Evolutionary conservation across 1,139 yeast genomes (phyloP).

Genomic region (Taphrina pruni): DNA sequence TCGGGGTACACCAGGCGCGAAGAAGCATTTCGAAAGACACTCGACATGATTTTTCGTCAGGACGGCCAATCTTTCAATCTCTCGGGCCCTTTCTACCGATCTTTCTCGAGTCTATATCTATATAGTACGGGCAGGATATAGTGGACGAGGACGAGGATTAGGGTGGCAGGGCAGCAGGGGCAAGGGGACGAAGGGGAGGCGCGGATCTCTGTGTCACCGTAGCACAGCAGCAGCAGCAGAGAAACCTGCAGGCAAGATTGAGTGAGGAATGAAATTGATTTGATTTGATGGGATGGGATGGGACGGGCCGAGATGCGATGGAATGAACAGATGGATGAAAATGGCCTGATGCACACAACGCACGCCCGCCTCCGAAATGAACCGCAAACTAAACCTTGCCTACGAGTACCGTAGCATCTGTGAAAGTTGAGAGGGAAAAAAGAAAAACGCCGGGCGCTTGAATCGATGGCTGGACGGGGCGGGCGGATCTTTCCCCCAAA

Average conservation of each 20-base stretch:
- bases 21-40: conserved; percentile 15
- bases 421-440: background rate
- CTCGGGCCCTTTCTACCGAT: background rate
- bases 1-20: conserved; percentile 14
- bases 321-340: background rate
- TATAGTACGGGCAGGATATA: background rate
- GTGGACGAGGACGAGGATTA: background rate
- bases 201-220: too few species aligned
- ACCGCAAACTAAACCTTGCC: too few species aligned
- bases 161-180: background rate
- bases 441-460: background rate
- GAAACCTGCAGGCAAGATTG: too few species aligned
- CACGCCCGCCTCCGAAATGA: too few species aligned
- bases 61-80: background rate
- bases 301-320: background rate
- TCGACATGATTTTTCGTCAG: background rate
- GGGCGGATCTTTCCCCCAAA: too few species aligned
- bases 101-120: too few species aligned
- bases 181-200: background rate
- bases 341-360: background rate
- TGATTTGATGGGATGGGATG: background rate
- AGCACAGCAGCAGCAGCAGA: too few species aligned
- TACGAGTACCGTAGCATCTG: background rate
- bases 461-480: too few species aligned
- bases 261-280: background rate